These are phyloP conservation scores for Epichloe brachyelytri DNA, from an alignment of 2,329 filamentous ascomycete species.

Conservation along the genomic window DNA sequence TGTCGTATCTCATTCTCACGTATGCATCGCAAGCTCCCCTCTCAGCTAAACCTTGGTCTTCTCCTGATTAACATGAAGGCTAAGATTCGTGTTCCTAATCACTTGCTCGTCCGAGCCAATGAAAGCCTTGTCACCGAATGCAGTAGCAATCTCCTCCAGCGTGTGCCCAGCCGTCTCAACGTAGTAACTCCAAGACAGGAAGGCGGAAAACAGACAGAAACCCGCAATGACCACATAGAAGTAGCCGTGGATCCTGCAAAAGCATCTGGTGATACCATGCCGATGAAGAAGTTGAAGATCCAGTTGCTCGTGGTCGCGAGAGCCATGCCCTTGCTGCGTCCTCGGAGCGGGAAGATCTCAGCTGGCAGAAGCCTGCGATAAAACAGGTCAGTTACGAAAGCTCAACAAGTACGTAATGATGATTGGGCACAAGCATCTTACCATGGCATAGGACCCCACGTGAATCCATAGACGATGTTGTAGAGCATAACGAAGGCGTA, in stretches of 20 bases:
- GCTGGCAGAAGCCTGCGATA: conserved; percentile 14
- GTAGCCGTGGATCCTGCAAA: conserved; percentile 27
- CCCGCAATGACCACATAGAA: conserved; percentile 29
- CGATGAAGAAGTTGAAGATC: conserved; percentile 17
- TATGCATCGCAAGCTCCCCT: too few relatives aligned
- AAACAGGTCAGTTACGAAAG: too few relatives aligned
- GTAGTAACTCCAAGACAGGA: conserved; percentile 27
- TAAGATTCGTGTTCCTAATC: background rate
- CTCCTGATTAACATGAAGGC: background rate
- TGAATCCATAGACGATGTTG: conserved; percentile 11
- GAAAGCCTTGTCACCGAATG: conserved; percentile 27
- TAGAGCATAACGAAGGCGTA: conserved; percentile 27
- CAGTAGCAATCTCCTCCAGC: conserved; percentile 25
- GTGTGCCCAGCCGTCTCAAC: conserved; percentile 25
- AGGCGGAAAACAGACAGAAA: conserved; percentile 21
- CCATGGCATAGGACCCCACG: conserved; percentile 26
- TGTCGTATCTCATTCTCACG: too few relatives aligned
- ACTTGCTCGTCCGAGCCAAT: conserved; percentile 10
- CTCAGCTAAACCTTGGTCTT: background rate
- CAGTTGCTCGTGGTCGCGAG: conserved; percentile 25
- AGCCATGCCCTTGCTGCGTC: conserved; percentile 26
- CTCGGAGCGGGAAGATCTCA: conserved; percentile 23
- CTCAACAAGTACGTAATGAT: too few relatives aligned
- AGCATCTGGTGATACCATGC: conserved; percentile 28
- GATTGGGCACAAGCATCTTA: background rate